These are phyloP conservation scores for Aspergillus neoniger DNA, from an alignment of 2,329 filamentous ascomycete species.

Conservation along the genomic window DNA sequence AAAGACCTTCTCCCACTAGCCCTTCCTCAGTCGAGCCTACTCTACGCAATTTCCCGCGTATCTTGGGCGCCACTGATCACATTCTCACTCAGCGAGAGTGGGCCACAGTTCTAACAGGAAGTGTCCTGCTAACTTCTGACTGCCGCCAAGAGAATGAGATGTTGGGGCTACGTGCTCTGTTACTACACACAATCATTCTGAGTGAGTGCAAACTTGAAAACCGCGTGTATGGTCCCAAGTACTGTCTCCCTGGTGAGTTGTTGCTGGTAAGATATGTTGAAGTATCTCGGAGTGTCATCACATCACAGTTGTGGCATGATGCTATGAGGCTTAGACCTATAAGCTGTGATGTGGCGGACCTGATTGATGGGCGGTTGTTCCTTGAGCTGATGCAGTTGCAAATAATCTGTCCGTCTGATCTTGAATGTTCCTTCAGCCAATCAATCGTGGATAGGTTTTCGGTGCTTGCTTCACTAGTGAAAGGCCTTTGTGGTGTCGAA, in stretches of 20 bases:
- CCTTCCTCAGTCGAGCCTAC: not conserved
- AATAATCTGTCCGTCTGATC: conserved; percentile 5
- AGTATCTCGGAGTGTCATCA: conserved; percentile 40
- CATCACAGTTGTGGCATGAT: conserved; percentile 38
- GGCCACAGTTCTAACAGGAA: conserved; percentile 20
- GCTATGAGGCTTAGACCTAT: conserved; percentile 24
- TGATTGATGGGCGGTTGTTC: conserved; percentile 58
- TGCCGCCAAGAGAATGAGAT: not conserved
- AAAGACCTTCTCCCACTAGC: too few species aligned
- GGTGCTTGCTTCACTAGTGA: conserved; percentile 9
- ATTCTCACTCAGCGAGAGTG: conserved; percentile 26
- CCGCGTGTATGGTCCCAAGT: conserved; percentile 11
- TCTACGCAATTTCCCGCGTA: not conserved
- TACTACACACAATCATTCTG: conserved; percentile 26
- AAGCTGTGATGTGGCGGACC: conserved; percentile 54
- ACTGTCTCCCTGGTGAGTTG: not conserved
- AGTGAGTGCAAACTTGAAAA: conserved; percentile 23
- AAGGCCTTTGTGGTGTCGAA: conserved; percentile 5
- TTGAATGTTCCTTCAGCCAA: conserved; percentile 1
- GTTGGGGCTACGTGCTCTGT: conserved; percentile 14
- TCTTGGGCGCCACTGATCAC: not conserved
- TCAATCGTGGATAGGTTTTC: conserved; percentile 20
- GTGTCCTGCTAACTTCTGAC: conserved; percentile 16
- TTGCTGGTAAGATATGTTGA: conserved; percentile 42
- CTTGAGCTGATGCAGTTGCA: conserved; percentile 14